Conservation (phyloP, 192 early-diverging fungal genomes). For the Spinellus fusiger region DNA sequence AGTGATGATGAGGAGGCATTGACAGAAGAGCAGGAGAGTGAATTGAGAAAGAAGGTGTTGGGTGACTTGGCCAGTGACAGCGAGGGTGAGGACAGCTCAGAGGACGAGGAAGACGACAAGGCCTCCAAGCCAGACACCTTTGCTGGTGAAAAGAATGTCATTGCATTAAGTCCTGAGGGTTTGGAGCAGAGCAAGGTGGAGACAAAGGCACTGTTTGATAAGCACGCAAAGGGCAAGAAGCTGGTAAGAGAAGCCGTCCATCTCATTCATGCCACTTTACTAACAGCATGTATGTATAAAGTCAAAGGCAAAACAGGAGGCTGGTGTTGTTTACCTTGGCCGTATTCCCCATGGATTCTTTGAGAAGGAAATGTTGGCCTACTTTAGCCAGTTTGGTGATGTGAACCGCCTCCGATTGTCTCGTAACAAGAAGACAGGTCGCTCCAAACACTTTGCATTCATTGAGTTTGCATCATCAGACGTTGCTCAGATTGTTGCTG, state of each 20-base stretch:
- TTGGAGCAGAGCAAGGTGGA: conserved; percentile 24
- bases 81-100: conserved; percentile 24
- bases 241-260: background rate
- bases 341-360: conserved; percentile 95
- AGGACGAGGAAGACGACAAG: conserved; percentile 20
- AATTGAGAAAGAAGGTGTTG: conserved; percentile 36
- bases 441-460: conserved; percentile 90
- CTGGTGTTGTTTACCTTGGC: conserved; percentile 84
- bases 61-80: conserved; percentile 17
- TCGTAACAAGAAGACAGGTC: conserved; percentile 88
- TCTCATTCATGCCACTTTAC: conserved; percentile 2
- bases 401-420: conserved; percentile 73
- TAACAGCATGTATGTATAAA: background rate
- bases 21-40: conserved; percentile 38
- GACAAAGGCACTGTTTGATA: conserved; percentile 31
- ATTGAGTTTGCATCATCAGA: conserved; percentile 80
- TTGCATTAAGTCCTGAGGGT: conserved; percentile 12
- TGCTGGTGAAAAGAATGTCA: conserved; percentile 10
- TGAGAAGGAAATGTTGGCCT: conserved; percentile 83
- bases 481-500: conserved; percentile 86
- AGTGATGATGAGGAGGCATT: conserved; percentile 30
- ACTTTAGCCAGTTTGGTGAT: conserved; percentile 92
- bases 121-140: conserved; percentile 11
- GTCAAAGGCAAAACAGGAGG: conserved; percentile 12
- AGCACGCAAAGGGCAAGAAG: background rate